A percentile compares a stretch with the other conserved stretches of the same genome.
phyloP scores from a whole-genome alignment of 2,329 filamentous ascomycete species.

The Colletotrichum salicis region DNA sequence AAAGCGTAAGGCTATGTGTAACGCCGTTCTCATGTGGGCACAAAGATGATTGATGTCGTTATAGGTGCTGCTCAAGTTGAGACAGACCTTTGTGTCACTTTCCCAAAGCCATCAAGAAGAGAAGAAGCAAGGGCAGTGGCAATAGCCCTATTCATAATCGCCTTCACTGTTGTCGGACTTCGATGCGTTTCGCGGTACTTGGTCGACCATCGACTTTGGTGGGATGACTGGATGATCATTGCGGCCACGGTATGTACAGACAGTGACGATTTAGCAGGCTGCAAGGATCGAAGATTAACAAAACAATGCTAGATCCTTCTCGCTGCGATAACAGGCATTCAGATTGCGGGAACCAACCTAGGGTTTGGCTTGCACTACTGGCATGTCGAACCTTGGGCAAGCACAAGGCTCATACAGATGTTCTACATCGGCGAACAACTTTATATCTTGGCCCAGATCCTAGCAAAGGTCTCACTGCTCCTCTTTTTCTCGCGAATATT shows the following conservation, averaged over 20 bases:
- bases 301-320: neutral
- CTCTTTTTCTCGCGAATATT: neutral
- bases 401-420: neutral
- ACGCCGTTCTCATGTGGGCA: neutral
- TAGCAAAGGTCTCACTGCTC: neutral
- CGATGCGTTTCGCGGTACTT: neutral
- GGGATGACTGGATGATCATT: neutral
- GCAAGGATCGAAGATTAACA: neutral
- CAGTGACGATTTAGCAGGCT: neutral
- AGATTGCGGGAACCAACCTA: neutral
- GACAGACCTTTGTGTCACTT: neutral
- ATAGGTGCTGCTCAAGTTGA: neutral
- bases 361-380: neutral
- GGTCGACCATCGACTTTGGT: neutral
- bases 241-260: neutral
- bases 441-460: neutral
- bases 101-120: neutral
- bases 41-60: neutral
- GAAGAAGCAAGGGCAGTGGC: neutral
- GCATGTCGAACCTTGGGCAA: neutral
- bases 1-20: neutral
- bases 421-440: neutral
- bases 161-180: neutral
- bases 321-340: neutral
- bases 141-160: neutral